phyloP scores from a whole-genome alignment of 2,329 filamentous ascomycete genomes.

The Claviceps sp. region DNA sequence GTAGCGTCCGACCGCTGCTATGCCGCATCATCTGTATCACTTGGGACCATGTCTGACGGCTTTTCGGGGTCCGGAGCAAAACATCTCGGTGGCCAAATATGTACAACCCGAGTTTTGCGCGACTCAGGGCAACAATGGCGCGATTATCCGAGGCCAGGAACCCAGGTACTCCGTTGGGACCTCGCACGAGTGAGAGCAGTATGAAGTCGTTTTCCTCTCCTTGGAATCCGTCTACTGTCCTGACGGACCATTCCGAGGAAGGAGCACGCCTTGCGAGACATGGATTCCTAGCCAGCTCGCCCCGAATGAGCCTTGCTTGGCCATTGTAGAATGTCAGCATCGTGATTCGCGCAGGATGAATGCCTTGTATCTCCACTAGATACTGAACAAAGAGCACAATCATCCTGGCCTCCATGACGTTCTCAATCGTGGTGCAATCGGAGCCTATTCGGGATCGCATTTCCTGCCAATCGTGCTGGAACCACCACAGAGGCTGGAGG shows the following conservation, averaged over 20 bases:
- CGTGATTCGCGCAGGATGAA: conserved; percentile 50
- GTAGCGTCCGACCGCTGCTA: conserved; percentile 16
- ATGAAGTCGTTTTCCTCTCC: conserved; percentile 83
- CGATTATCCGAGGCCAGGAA: conserved; percentile 56
- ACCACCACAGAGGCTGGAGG: conserved; percentile 26
- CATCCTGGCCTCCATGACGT: conserved; percentile 62
- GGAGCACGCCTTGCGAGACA: conserved; percentile 10
- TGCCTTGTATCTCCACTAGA: conserved; percentile 44
- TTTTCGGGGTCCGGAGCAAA: conserved; percentile 29
- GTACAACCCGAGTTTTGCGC: conserved; percentile 68
- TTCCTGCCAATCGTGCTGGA: conserved; percentile 34
- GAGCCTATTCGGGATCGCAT: conserved; percentile 35
- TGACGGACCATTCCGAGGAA: conserved; percentile 40
- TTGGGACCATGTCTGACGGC: conserved; percentile 26
- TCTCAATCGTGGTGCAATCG: conserved; percentile 53
- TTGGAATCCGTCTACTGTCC: conserved; percentile 81
- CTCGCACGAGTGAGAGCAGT: conserved; percentile 67
- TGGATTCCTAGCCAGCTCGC: conserved; percentile 24
- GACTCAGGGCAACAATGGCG: conserved; percentile 45
- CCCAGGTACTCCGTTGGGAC: conserved; percentile 47
- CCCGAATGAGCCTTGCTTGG: conserved; percentile 54
- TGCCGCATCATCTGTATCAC: conserved; percentile 27
- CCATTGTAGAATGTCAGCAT: conserved; percentile 82
- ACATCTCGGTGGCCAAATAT: conserved; percentile 65
- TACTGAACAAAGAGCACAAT: conserved; percentile 60